Percentiles rank a stretch among this genome's conserved stretches.
These are phyloP conservation scores for Botrytis aclada DNA, from an alignment of 2,329 filamentous ascomycete genomes.

Conservation along the genomic window DNA sequence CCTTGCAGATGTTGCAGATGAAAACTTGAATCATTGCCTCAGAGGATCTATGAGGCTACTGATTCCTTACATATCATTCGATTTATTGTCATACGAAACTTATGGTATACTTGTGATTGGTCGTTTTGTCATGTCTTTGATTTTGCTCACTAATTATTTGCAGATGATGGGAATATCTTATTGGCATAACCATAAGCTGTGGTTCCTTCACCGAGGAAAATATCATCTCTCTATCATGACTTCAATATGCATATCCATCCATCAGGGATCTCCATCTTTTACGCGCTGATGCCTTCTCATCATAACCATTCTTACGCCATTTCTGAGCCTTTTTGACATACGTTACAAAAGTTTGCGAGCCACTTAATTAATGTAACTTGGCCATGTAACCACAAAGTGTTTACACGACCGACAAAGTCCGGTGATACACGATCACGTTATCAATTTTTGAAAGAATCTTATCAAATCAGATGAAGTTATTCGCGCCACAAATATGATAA, in stretches of 20 bases:
- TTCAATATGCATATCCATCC: neutral
- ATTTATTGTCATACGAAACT: neutral
- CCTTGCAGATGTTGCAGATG: constrained; percentile 7
- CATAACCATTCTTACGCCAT: neutral
- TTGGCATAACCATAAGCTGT: neutral
- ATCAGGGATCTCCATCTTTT: neutral
- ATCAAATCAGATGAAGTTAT: constrained; percentile 4
- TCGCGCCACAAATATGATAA: neutral
- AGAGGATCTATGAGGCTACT: neutral
- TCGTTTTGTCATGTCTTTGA: neutral
- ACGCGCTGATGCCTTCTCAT: neutral
- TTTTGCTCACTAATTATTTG: neutral
- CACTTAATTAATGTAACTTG: constrained; percentile 7
- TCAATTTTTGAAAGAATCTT: neutral
- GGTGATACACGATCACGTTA: constrained; percentile 11
- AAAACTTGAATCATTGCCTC: constrained; percentile 7
- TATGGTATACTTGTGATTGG: neutral
- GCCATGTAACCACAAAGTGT: neutral
- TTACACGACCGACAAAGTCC: neutral
- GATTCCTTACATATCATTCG: constrained; percentile 8
- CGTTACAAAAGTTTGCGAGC: neutral
- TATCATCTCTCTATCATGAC: neutral
- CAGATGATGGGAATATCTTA: neutral
- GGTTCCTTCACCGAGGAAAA: neutral
- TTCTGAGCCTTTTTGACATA: neutral